A percentile compares a stretch with the other conserved stretches of the same genome.
These are phyloP conservation scores for Stachybotrys chartarum DNA, from an alignment of 2,329 filamentous ascomycete species.

Conservation along the genomic window DNA sequence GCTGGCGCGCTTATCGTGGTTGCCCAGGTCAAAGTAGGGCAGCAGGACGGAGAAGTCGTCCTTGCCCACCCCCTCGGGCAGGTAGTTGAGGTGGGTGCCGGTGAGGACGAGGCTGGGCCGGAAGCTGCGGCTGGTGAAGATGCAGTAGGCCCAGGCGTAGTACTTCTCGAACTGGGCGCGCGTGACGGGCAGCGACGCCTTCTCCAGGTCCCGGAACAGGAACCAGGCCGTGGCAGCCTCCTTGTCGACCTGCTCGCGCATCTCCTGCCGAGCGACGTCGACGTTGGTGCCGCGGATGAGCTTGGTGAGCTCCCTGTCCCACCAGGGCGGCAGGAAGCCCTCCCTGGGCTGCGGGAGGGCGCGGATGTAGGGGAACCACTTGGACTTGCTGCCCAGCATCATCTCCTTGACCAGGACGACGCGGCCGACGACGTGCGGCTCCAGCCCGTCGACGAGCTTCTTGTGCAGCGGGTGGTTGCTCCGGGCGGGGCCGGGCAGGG, in stretches of 20 bases:
- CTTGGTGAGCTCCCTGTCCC: conserved; percentile 52
- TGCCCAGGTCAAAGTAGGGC: conserved; percentile 65
- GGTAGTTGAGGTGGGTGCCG: conserved; percentile 10
- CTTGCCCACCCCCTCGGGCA: conserved; percentile 23
- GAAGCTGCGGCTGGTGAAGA: conserved; percentile 61
- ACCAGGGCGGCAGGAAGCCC: conserved; percentile 56
- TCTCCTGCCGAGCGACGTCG: conserved; percentile 40
- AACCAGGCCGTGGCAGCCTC: conserved; percentile 38
- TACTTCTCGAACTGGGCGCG: background rate
- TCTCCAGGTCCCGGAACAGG: conserved; percentile 28
- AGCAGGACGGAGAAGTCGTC: conserved; percentile 63
- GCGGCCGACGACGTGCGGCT: conserved; percentile 54
- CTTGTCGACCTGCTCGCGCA: conserved; percentile 34
- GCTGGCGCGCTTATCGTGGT: conserved; percentile 53
- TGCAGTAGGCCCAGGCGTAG: conserved; percentile 58
- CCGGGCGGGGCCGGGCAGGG: conserved; percentile 11
- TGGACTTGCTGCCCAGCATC: conserved; percentile 48
- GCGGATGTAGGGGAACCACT: conserved; percentile 62
- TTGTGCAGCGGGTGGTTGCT: conserved; percentile 30
- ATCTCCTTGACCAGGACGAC: conserved; percentile 66
- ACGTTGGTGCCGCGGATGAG: conserved; percentile 49
- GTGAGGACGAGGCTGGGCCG: conserved; percentile 51
- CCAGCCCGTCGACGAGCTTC: conserved; percentile 40
- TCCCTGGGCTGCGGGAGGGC: conserved; percentile 53
- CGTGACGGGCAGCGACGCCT: background rate